Base-by-base conservation (phyloP, 805 yeast genomes). In the Metschnikowia henanensis region DNA sequence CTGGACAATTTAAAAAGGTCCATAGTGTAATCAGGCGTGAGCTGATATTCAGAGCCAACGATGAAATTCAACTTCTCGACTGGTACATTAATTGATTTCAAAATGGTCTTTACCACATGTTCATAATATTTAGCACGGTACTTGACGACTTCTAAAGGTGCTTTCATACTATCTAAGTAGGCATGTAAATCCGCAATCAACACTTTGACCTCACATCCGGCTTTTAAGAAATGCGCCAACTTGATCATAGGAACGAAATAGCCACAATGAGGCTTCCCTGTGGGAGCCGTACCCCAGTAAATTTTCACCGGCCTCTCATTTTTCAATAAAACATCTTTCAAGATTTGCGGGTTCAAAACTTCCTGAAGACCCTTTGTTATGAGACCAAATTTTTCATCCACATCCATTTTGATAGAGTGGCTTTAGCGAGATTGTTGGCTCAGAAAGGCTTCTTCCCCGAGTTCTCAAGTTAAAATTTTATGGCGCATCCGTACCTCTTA, bases 281-380 rank as follows among this genome's bases (percentile, higher is more conserved):
- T 94, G 48, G 99, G 98, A 6, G 99, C 99, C 17, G 98, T 91
- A 55, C 99, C 99, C 98, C 97, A 94, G 80, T 94, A 94, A 60
- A 94, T 70, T 59, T 81, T 86, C 54, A 95, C 67, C 12, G 94
- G 87, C 57, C 95, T 81, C 57, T 88, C 80, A 59, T 88, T 85
- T 43, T 78, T 83, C 61, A 87, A 94, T 49, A 91, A 72, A 26
- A 89, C 81, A 60, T 89, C 79, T 61, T 86, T 86, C 67, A 92
- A 87, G 66, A 90, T 88, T 65, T 87, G 91, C 30, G 81, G 84
- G 64, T 92, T 89, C 47, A 94, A 77, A 40, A 86, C 92, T 72
- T 94, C 99, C 67, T 94, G 98, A 47, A 94, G 79, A 61, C 84
- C 83, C 62, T 84, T 83, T 35, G 95, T 85, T 61, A 94, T 90